phyloP scores from a whole-genome alignment of 768 basidiomycete genomes.

The Pluteus cervinus region DNA sequence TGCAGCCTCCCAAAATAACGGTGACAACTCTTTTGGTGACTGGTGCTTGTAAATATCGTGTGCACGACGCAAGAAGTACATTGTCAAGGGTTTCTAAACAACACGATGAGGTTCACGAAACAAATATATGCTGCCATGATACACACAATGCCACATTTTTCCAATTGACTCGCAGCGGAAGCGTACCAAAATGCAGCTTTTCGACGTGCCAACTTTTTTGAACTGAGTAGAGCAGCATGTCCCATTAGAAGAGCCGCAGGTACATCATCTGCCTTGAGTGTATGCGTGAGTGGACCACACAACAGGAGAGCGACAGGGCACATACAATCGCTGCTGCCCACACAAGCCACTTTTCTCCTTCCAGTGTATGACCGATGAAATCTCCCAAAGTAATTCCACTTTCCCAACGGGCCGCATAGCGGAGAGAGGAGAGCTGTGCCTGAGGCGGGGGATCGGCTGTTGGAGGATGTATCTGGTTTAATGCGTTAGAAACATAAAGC shows the following conservation, averaged over 20 bases:
- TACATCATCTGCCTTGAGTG: slow-evolving; percentile 70
- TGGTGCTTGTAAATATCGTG: slow-evolving; percentile 51
- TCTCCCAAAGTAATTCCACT: slow-evolving; percentile 50
- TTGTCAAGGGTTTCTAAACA: slow-evolving; percentile 80
- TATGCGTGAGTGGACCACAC: slow-evolving; percentile 9
- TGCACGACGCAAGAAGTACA: slow-evolving; percentile 73
- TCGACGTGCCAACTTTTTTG: slow-evolving; percentile 47
- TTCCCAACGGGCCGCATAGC: slow-evolving; percentile 76
- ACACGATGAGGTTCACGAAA: slow-evolving; percentile 3
- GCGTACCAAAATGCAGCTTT: slow-evolving; percentile 78
- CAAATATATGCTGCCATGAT: slow-evolving; percentile 5
- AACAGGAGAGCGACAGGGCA: slow-evolving; percentile 11
- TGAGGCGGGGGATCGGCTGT: slow-evolving; percentile 47
- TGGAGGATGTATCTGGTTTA: slow-evolving; percentile 40
- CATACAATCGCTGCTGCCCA: slow-evolving; percentile 80
- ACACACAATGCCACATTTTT: slow-evolving; percentile 81
- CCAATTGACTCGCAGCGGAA: slow-evolving; percentile 66
- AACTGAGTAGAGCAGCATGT: slow-evolving; percentile 71
- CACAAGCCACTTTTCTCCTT: slow-evolving; percentile 82
- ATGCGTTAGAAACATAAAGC: slow-evolving; percentile 56
- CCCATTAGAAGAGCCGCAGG: slow-evolving; percentile 74
- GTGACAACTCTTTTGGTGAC: slow-evolving; percentile 57
- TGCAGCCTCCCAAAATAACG: slow-evolving; percentile 78
- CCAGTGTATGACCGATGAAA: slow-evolving; percentile 50
- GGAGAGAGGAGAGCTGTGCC: slow-evolving; percentile 63